These are phyloP conservation scores for Heliosperma pusillum DNA, from an alignment of 148 eudicot species.

Conservation along the genomic window DNA sequence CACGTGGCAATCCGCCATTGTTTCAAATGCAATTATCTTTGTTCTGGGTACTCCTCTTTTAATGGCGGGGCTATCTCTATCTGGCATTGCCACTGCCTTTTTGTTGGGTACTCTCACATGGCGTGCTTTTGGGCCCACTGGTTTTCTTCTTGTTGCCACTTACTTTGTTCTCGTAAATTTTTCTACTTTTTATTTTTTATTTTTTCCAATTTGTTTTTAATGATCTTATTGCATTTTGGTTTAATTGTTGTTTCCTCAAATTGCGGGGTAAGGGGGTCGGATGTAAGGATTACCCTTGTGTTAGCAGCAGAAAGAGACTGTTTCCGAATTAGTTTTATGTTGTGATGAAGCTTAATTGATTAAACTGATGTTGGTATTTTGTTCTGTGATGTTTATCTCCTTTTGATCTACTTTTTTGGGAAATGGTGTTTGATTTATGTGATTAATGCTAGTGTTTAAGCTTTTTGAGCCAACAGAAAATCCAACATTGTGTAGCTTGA, in stretches of 20 bases:
- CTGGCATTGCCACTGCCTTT: constrained; percentile 82
- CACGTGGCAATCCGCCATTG: constrained; percentile 74
- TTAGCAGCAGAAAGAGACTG: no score
- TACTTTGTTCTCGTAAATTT: constrained; percentile 65
- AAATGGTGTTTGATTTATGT: no score
- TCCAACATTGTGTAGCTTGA: no score
- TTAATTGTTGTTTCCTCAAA: no score
- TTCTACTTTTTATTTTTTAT: no score
- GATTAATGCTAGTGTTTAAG: neutral
- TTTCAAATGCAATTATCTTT: constrained; percentile 60
- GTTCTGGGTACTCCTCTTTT: constrained; percentile 77
- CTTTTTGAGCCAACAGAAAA: neutral
- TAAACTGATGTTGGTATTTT: no score
- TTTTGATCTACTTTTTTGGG: no score
- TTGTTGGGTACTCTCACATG: constrained; percentile 84
- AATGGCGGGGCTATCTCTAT: constrained; percentile 60
- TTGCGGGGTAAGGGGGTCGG: no score
- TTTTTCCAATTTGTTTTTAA: neutral
- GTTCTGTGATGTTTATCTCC: no score
- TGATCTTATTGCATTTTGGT: neutral
- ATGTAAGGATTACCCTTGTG: no score
- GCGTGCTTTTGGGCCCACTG: constrained; percentile 75
- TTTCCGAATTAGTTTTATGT: neutral
- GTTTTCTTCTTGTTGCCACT: constrained; percentile 79
- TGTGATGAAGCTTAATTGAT: neutral